Base-by-base conservation (phyloP, 352 stramenopile genomes). In the Phytophthora podocarpi region DNA sequence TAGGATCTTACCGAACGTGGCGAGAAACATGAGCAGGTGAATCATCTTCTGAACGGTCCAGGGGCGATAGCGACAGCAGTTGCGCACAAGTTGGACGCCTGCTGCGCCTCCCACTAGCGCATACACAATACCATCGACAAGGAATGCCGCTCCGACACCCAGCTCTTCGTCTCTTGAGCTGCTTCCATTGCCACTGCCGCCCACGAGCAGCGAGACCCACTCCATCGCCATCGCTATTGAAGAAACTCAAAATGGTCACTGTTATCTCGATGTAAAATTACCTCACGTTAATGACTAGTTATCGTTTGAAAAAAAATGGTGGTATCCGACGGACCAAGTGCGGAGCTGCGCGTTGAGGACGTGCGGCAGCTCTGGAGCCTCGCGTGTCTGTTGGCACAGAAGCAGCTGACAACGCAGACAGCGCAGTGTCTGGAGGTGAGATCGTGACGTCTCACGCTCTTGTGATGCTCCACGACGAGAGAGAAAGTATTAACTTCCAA, bases 31-130 rank as follows among this genome's bases (percentile, higher is more conserved):
- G 46, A 96, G 74, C 54, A 90, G 15, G 51, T 96, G 87, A 41
- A 94, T 77, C 79, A 93, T 90, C 67, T 96, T 96, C 67, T 96
- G 87, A 59, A 92, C 79, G 5, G 85, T 96, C 85, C 85, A 95
- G 3, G 84, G 81, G 2, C 78, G 79, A 67, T 96, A 95, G 23
- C 85, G 81, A 27, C 75, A 86, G 71, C 85, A 94, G 40, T 94
- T 96, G 39, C 87, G 87, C 35, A 82, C 72, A n/a, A 96, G 61
- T 59, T 96, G 87, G 30, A 87, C 71, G 18, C 80, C 70, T 9
- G 82, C 67, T 3, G 71, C 72, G 13, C 70, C 70, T n/a, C 71
- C 82, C 21, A 94, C 78, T 5, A 91, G 41, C 34, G 80, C 80
- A 31, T 94, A 94, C 11, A 80, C 73, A 27, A 88, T 86, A 3